Base-by-base conservation (phyloP, 139 green algal genomes). In the Tetradesmus lagerheimii region DNA sequence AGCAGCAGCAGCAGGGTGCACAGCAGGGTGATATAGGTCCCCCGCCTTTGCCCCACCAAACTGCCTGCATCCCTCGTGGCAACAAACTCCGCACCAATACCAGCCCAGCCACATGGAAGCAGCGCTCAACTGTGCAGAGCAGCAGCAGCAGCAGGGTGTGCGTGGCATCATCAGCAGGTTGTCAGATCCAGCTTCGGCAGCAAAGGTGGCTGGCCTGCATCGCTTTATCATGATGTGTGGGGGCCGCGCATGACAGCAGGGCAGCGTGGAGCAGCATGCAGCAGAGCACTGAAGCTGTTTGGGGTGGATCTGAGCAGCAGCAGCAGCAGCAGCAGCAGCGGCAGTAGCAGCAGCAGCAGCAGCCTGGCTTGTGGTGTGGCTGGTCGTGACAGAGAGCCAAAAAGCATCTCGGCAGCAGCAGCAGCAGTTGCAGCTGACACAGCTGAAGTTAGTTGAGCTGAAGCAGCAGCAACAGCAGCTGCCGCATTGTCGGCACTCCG, bases 151-250 rank as follows among this genome's bases (percentile, higher is more conserved):
- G 14, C 12, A 1, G 39, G n/a, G 62, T 39, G n/a, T n/a, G n/a
- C n/a, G n/a, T n/a, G n/a, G n/a, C n/a, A n/a, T n/a, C n/a, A 38
- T 35, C 25, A 18, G 0, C 20, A 57, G 87, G 27, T 41, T 91
- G 39, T 87, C 79, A 16, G 20, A 75, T 9, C 87, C 79, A 6
- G 25, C 27, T 62, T 67, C n/a, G 35, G 27, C 18, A 9, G 53
- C 79, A 25, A 91, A 91, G 87, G 25, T n/a, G 15, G 0, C 25
- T 27, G 87, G 87, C 12, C 79, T 91, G 64, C 39, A 79, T 8
- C 27, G 87, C 29, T 90, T 90, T 39, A 34, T 15, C 50, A 83
- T 81, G 80, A 87, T 34, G 20, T 88, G 16, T 91, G 87, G 87
- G 15, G 80, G 2, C 62, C 18, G 11, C 43, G 57, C 29, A 87